phyloP scores from a whole-genome alignment of 768 basidiomycete genomes.

The Lyophyllum semitale region DNA sequence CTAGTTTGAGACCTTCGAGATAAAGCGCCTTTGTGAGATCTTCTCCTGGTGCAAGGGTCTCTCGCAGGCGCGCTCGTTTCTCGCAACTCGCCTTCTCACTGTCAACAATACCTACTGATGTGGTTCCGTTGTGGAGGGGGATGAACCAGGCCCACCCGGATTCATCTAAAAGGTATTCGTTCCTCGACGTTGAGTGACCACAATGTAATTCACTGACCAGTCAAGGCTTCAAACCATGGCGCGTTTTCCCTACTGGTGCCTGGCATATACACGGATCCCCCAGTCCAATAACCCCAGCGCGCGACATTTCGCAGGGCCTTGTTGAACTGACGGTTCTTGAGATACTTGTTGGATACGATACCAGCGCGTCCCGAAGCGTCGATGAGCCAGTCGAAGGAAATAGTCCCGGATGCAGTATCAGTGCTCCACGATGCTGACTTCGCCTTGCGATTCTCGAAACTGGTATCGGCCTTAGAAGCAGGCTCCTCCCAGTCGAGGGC shows the following conservation, averaged over 20 bases:
- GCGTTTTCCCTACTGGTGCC: conserved; percentile 45
- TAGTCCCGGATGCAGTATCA: no score
- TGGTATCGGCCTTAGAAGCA: conserved; percentile 2
- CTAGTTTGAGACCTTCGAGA: conserved; percentile 33
- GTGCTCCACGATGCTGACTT: no score
- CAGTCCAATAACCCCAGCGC: conserved; percentile 69
- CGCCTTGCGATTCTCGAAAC: background rate
- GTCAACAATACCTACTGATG: conserved; percentile 53
- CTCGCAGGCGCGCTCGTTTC: conserved; percentile 29
- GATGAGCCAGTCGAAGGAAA: conserved; percentile 60
- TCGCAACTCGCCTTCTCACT: conserved; percentile 35
- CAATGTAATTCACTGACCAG: conserved; percentile 37
- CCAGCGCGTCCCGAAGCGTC: conserved; percentile 66
- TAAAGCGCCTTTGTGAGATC: conserved; percentile 37
- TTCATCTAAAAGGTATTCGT: conserved; percentile 35
- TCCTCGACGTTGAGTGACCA: background rate
- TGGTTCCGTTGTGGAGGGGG: conserved; percentile 50
- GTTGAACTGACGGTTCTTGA: conserved; percentile 56
- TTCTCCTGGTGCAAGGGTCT: conserved; percentile 7
- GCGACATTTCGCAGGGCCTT: conserved; percentile 59
- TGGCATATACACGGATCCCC: conserved; percentile 41
- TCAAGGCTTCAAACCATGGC: conserved; percentile 56
- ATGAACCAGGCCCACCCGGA: conserved; percentile 61
- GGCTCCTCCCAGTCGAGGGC: conserved; percentile 40
- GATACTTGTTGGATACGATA: conserved; percentile 58